Base-by-base conservation (phyloP, 202 grass and related monocot species). In the Brachypodium distachyon region DNA sequence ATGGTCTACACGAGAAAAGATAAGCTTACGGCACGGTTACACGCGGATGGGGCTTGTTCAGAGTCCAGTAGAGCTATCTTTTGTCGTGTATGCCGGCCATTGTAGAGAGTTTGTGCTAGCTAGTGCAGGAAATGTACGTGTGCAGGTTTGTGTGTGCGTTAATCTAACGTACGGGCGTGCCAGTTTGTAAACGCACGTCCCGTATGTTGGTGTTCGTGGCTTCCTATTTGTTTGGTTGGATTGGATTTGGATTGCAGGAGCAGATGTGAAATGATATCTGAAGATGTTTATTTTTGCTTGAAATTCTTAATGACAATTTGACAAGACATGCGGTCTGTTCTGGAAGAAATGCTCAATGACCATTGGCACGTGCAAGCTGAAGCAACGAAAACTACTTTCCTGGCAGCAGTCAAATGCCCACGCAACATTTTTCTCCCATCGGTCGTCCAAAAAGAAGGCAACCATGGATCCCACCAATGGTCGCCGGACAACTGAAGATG, bases 381-480 rank as follows among this genome's bases (percentile, higher is more conserved):
- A n/a, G 21, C 42, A 51, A 23, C 25, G 34, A 12, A 11, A 34
- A 10, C 71, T n/a, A n/a, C n/a, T n/a, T 33, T 8, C 5, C 52
- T 77, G 43, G 1, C 22, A 38, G 17, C 3, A 52, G 63, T 83
- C 73, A 83, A 77, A 63, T 31, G 33, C 17, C 67, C 14, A 27
- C 18, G 14, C 39, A 29, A 70, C 13, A n/a, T n/a, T n/a, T n/a
- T n/a, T n/a, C n/a, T n/a, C n/a, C n/a, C 12, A 12, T 42, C 3
- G 62, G 12, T n/a, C 39, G 11, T 66, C 27, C 43, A 40, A 54
- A 62, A 74, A 55, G 26, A 53, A 5, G 38, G 38, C 31, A 39
- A 19, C 62, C 62, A 42, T 41, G 16, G 38, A 17, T 46, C 57
- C 56, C 76, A 29, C 82, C 82, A 79, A 72, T 84, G 58, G 47